phyloP scores from a whole-genome alignment of 2,329 filamentous ascomycete species.

The Periconia sp. region DNA sequence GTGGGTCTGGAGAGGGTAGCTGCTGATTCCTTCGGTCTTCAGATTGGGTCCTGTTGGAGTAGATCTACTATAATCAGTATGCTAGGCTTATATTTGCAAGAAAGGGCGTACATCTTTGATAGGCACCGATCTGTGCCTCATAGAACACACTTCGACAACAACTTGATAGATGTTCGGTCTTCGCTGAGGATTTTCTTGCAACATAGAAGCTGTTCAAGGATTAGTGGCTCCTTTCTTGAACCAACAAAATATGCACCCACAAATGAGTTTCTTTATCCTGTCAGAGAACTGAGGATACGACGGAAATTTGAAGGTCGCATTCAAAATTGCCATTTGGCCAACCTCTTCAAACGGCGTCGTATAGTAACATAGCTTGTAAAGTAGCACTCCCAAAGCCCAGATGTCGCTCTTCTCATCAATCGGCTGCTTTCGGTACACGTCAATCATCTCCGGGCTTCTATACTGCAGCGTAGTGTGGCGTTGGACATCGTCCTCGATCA shows the following conservation, averaged over 20 bases:
- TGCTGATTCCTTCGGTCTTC: slow-evolving; percentile 68
- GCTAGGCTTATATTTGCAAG: too few species aligned
- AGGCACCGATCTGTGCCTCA: slow-evolving; percentile 86
- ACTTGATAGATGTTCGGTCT: slow-evolving; percentile 96
- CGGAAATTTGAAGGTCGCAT: slow-evolving; percentile 92
- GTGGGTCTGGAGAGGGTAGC: slow-evolving; percentile 62
- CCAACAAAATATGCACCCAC: slow-evolving; percentile 58
- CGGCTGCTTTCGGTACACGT: slow-evolving; percentile 93
- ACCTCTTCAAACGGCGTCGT: slow-evolving; percentile 98
- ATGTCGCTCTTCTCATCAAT: slow-evolving; percentile 99
- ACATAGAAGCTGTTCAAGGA: slow-evolving; percentile 74
- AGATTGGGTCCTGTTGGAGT: slow-evolving; percentile 63
- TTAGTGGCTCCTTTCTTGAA: slow-evolving; percentile 16
- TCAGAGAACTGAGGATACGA: slow-evolving; percentile 89
- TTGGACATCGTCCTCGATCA: slow-evolving; percentile 97
- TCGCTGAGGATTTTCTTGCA: slow-evolving; percentile 78
- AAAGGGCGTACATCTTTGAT: slow-evolving; percentile 85
- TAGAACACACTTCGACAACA: slow-evolving; percentile 81
- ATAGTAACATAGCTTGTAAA: slow-evolving; percentile 99
- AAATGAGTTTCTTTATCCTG: slow-evolving; percentile 85
- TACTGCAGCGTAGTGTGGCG: slow-evolving; percentile 98
- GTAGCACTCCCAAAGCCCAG: slow-evolving; percentile 90
- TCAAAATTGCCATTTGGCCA: slow-evolving; percentile 95
- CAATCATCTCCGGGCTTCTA: slow-evolving; percentile 97
- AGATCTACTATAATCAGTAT: too few species aligned